Evolutionary conservation across 2,329 filamentous ascomycete species (phyloP).

Genomic region (Pestalotiopsis sp.): DNA sequence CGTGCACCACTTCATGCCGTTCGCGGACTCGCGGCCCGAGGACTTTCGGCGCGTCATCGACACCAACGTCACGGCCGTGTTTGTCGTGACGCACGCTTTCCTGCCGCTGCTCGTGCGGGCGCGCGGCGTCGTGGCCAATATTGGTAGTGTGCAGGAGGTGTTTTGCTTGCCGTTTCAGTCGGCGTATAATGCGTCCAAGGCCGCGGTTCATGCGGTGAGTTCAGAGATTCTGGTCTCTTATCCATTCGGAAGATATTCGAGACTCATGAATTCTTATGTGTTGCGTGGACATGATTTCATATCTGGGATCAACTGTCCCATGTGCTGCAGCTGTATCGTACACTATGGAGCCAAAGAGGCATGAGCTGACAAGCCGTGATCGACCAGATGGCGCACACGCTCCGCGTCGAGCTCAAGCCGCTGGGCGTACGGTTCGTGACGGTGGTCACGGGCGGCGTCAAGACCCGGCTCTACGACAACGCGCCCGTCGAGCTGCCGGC

Average conservation of each 20-base stretch:
- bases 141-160: constrained; percentile 14
- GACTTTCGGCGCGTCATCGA: constrained; percentile 22
- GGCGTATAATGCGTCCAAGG: constrained; percentile 20
- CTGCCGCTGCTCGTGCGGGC: constrained; percentile 11
- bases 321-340: background rate
- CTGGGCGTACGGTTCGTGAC: constrained; percentile 28
- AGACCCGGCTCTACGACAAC: constrained; percentile 29
- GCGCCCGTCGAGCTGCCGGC: constrained; percentile 26
- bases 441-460: constrained; percentile 26
- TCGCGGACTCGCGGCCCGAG: constrained; percentile 20
- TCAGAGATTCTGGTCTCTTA: background rate
- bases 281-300: background rate
- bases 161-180: constrained; percentile 17
- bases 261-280: background rate
- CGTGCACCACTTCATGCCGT: constrained; percentile 22
- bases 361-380: background rate
- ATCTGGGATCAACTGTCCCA: background rate
- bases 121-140: constrained; percentile 15
- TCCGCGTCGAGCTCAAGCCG: constrained; percentile 22
- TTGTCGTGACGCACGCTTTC: constrained; percentile 13
- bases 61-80: constrained; percentile 18
- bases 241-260: background rate
- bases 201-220: constrained; percentile 16
- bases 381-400: constrained; percentile 8
- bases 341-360: background rate